Percentiles rank a stretch among this genome's conserved stretches.
Conservation (phyloP, 164 flowering plant species). For the Liquidambar formosana region DNA sequence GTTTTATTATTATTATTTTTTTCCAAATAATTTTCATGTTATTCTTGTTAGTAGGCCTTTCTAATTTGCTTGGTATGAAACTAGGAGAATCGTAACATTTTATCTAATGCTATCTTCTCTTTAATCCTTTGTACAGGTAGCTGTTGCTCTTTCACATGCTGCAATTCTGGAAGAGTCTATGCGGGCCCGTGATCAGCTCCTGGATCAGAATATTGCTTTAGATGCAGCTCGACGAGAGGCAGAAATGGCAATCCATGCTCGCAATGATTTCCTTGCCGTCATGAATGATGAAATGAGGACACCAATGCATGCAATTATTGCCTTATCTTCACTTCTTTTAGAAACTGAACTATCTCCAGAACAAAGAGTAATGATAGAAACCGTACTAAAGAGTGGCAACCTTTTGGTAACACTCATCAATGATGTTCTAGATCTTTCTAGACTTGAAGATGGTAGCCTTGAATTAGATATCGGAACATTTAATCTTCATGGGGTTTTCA, state of each 20-base stretch:
- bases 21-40: no score
- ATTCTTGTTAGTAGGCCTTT: no score
- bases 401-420: constrained; percentile 83
- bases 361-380: constrained; percentile 87
- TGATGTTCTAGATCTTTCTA: constrained; percentile 91
- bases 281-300: constrained; percentile 97
- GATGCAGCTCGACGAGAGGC: constrained; percentile 89
- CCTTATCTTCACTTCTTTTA: constrained; percentile 77
- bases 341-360: constrained; percentile 86
- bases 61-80: not conserved
- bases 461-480: constrained; percentile 69
- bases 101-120: not conserved
- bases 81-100: not conserved
- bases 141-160: constrained; percentile 96
- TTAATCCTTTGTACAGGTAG: constrained; percentile 49
- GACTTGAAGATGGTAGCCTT: constrained; percentile 94
- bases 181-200: constrained; percentile 84
- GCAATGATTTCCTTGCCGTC: constrained; percentile 90
- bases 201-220: constrained; percentile 90
- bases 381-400: constrained; percentile 80
- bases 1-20: no score
- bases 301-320: constrained; percentile 92
- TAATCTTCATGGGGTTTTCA: constrained; percentile 61
- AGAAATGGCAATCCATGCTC: constrained; percentile 87
- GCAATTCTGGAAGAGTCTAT: constrained; percentile 90